These are phyloP conservation scores for Colletotrichum echinochloae DNA, from an alignment of 2,329 filamentous ascomycete genomes.

Conservation along the genomic window DNA sequence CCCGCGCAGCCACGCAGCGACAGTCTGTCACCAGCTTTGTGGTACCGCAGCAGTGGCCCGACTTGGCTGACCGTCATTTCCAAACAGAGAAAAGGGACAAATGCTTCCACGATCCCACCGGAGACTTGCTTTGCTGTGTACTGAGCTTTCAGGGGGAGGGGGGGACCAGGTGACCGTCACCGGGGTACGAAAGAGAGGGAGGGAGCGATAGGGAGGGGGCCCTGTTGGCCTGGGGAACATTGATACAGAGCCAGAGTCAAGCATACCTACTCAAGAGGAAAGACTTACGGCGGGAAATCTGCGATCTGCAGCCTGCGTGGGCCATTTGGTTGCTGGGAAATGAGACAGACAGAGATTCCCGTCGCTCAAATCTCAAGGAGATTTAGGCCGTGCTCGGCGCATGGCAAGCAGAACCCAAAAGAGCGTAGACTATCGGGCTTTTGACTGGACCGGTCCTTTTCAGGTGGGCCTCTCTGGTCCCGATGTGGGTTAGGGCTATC, in stretches of 20 bases:
- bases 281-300: conserved; percentile 33
- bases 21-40: neutral
- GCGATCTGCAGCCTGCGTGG: neutral
- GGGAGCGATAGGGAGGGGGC: conserved; percentile 11
- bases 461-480: neutral
- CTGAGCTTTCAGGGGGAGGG: neutral
- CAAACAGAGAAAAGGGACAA: neutral
- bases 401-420: neutral
- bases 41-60: neutral
- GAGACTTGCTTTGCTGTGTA: neutral
- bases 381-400: conserved; percentile 22
- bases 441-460: conserved; percentile 16
- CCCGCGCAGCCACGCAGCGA: neutral
- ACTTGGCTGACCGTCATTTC: conserved; percentile 26
- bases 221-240: conserved; percentile 6
- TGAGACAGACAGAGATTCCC: conserved; percentile 20
- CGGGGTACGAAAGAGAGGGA: neutral
- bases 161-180: conserved; percentile 22
- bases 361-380: conserved; percentile 16
- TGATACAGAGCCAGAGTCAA: neutral
- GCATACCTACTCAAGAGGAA: conserved; percentile 15
- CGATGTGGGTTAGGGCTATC: neutral
- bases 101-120: conserved; percentile 11
- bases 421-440: neutral
- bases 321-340: conserved; percentile 18